A percentile compares a stretch with the other conserved stretches of the same genome.
phyloP scores from a whole-genome alignment of 179 eudicot species.

The Spinacia oleracea region DNA sequence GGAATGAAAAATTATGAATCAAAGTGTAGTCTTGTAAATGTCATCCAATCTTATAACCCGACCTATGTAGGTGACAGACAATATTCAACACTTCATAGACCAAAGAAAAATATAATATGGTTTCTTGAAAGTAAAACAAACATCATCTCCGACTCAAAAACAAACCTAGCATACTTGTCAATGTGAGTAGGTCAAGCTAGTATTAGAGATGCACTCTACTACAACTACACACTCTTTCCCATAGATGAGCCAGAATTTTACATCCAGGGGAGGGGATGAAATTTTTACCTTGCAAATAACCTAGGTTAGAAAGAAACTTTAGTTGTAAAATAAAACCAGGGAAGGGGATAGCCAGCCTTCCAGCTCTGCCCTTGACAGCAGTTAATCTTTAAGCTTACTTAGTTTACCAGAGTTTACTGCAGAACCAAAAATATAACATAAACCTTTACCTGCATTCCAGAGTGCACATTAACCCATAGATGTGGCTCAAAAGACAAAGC shows the following conservation, averaged over 20 bases:
- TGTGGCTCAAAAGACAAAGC: conserved; percentile 80
- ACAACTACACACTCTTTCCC: background rate
- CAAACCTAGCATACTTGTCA: too few relatives aligned
- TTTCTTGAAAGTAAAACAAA: background rate
- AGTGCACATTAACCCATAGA: conserved; percentile 94
- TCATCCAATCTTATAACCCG: background rate
- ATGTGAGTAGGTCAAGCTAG: too few relatives aligned
- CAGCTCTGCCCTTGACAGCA: background rate
- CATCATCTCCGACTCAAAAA: background rate
- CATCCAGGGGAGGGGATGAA: background rate
- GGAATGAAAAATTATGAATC: background rate
- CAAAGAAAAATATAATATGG: background rate
- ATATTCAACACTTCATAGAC: background rate
- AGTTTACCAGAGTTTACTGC: background rate
- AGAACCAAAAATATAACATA: background rate
- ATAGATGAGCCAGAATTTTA: background rate
- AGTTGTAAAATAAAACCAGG: background rate
- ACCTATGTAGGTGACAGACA: background rate
- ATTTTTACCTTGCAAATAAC: background rate
- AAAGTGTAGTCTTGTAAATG: background rate
- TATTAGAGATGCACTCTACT: too few relatives aligned
- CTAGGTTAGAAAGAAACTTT: background rate
- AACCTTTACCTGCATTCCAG: conserved; percentile 83
- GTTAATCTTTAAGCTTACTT: background rate
- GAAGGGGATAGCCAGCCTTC: background rate